Evolutionary conservation across 2,329 filamentous ascomycete genomes (phyloP), one percentile per base, ranked within the genome.

Genomic region (Colletotrichum theobromicola): DNA sequence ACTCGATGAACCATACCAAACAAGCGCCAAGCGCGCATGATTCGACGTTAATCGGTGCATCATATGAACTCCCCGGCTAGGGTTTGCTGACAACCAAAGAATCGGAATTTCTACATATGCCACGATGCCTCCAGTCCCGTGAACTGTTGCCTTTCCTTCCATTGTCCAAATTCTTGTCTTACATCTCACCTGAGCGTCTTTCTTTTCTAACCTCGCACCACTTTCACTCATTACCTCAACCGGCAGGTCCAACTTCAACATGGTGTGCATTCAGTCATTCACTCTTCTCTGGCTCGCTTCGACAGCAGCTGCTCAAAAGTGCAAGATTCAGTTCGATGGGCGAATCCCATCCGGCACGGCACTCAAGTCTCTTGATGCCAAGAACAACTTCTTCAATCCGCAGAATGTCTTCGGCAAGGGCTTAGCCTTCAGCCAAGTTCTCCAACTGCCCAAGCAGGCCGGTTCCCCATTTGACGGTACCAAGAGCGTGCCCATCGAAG

Each of bases 351-450:
- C 79, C 5, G 82, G 80, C 28, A 84, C 85, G 26, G 80, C 80
- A 5, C 76, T 82, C 12, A 80, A 82, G 57, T 80, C 83, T 7
- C 88, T 90, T 67, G 87, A 88, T 77, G 86, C 88, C 77, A 77
- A 79, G 8, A 85, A 75, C 37, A 55, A 82, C 69, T 81, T 88
- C 37, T 92, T 87, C 83, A 89, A 87, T 81, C 84, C 89, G 0
- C 82, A 82, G 69, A 89, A 85, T 77, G 88, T 90, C 65, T 86
- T 90, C 77, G 90, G 89, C 58, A 83, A 87, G 73, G 86, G 87
- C 77, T 82, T 91, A 26, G 86, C 83, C 7, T 90, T 88, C 84
- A 87, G 86, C 68, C 77, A 88, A 70, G 85, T 90, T 50, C 80
- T 92, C 32, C 80, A 88, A 68, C 85, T 90, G 65, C 88, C 88